phyloP scores from a whole-genome alignment of 179 eudicot genomes.

The Heliamphora ciliata region DNA sequence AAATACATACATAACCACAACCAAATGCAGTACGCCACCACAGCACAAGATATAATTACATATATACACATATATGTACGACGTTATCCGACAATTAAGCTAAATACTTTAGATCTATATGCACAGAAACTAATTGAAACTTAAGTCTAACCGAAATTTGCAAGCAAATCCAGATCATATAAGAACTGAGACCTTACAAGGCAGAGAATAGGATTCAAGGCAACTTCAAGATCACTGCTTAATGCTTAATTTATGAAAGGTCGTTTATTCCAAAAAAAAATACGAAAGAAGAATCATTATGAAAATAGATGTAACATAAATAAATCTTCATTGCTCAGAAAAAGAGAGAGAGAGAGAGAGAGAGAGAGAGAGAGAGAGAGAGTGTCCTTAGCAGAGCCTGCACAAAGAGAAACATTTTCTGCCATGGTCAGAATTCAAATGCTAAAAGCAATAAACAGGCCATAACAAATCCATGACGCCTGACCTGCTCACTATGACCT shows the following conservation, averaged over 20 bases:
- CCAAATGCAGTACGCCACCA: neutral
- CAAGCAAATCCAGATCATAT: no score
- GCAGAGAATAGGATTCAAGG: no score
- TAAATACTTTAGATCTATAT: neutral
- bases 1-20: neutral
- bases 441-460: neutral
- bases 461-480: conserved; percentile 15
- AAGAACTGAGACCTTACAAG: no score
- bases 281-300: no score
- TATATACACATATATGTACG: neutral
- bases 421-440: neutral
- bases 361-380: neutral
- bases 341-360: no score
- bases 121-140: neutral
- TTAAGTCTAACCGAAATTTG: no score
- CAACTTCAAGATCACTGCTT: neutral
- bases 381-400: neutral
- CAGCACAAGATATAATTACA: neutral
- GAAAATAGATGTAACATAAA: no score
- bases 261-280: neutral
- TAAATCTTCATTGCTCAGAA: no score
- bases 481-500: conserved; percentile 88
- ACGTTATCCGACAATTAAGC: neutral
- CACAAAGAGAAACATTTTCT: neutral
- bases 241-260: neutral